Base-by-base conservation (phyloP, 805 yeast species). In the Starmerella scarabaei region DNA sequence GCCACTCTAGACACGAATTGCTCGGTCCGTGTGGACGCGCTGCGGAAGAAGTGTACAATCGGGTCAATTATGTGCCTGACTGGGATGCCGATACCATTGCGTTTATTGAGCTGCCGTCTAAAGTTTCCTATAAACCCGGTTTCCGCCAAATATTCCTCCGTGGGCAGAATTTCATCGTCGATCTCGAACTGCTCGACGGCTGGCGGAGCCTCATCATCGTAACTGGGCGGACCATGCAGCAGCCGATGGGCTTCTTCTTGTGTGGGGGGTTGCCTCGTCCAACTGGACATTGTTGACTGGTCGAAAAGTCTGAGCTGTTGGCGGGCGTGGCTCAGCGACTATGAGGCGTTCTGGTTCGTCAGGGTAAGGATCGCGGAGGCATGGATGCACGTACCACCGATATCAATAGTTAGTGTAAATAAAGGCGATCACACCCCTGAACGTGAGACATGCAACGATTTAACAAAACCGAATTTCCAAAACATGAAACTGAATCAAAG, bases 1-100 rank as follows among this genome's bases (percentile, higher is more conserved):
- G 95, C 94, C n/a, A 81, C 50, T 44, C 71, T 71, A 16, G 75
- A 65, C 11, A 88, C 59, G 21, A 66, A 58, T 23, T 63, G 59
- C 50, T 86, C 94, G 38, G 73, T 61, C 38, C 68, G 66, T 30
- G 62, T 59, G 39, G 59, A 53, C 8, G 61, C 3, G 14, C 50
- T 45, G 5, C 53, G 44, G 48, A 64, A 63, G 1, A 62, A 34
- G 33, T 60, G 63, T 1, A 65, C 69, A 11, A 71, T 51, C 0
- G 77, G 78, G 44, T 71, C 75, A 30, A 72, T 51, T 4, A 69
- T 49, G 36, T 59, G 57, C 29, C 61, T 56, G 3, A 70, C 66
- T 0, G 73, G 72, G 14, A 48, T 36, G 2, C 62, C 52, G n/a
- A 69, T 45, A n/a, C 45, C 26, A 23, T 7, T 16, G 27, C 23